Conservation (phyloP, 495 filamentous ascomycete species). For the Xylaria telfairii region DNA sequence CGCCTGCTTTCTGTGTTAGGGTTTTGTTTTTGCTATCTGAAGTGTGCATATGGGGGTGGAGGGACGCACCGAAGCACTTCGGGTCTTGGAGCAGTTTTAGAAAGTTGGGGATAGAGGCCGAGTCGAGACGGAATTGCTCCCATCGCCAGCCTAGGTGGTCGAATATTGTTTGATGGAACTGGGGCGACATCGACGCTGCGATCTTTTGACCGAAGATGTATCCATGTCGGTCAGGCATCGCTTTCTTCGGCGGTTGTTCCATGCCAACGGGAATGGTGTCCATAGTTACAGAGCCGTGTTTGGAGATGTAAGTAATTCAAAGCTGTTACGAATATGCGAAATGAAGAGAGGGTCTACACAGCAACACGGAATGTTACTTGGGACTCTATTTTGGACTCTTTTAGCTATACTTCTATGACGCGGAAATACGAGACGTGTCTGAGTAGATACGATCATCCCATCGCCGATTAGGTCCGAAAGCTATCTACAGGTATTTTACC, state of each 20-base stretch:
- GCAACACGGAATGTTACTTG: neutral
- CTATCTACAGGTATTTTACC: neutral
- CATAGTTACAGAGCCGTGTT: slow-evolving; percentile 11
- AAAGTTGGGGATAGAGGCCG: slow-evolving; percentile 53
- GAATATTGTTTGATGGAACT: slow-evolving; percentile 72
- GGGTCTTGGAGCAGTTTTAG: slow-evolving; percentile 41
- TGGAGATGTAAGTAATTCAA: neutral
- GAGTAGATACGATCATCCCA: neutral
- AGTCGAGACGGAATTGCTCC: slow-evolving; percentile 64
- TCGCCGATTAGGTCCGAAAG: neutral
- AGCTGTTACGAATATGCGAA: neutral
- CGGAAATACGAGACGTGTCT: neutral
- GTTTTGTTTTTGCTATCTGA: slow-evolving; percentile 48
- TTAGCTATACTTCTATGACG: neutral
- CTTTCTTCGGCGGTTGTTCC: slow-evolving; percentile 22
- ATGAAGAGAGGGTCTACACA: neutral
- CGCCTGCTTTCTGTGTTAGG: slow-evolving; percentile 60
- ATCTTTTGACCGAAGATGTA: slow-evolving; percentile 63
- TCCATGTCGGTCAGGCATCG: slow-evolving; percentile 52
- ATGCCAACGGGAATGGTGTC: neutral
- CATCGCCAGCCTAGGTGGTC: slow-evolving; percentile 62
- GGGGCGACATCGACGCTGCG: slow-evolving; percentile 72
- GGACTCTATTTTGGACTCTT: neutral
- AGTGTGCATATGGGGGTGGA: slow-evolving; percentile 30
- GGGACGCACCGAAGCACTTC: slow-evolving; percentile 40